Evolutionary conservation across 2,329 filamentous ascomycete species (phyloP).

Genomic region (Chaetomium sp.): DNA sequence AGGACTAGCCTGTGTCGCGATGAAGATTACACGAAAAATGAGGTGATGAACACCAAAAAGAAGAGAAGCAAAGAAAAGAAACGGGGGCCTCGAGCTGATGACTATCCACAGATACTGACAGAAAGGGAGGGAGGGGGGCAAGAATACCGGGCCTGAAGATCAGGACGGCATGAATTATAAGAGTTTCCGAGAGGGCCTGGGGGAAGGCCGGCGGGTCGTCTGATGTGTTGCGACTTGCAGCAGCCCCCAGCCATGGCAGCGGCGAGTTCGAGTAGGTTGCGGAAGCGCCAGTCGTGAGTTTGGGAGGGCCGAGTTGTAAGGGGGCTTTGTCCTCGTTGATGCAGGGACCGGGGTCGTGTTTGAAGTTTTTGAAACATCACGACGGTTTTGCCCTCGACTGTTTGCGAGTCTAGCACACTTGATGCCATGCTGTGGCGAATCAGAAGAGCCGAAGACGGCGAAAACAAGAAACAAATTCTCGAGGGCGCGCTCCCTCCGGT

Average conservation of each 20-base stretch:
- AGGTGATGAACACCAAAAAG: conserved; percentile 22
- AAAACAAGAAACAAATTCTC: conserved; percentile 1
- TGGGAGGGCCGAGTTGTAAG: conserved; percentile 15
- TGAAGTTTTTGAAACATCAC: conserved; percentile 25
- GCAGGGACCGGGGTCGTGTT: conserved; percentile 15
- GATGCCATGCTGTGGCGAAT: conserved; percentile 1
- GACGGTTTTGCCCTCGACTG: conserved; percentile 21
- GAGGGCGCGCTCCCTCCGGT: not conserved
- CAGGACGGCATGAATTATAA: conserved; percentile 38
- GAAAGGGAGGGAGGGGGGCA: conserved; percentile 23
- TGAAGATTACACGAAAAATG: conserved; percentile 23
- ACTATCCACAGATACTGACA: conserved; percentile 19
- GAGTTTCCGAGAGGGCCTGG: conserved; percentile 22
- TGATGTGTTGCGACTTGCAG: conserved; percentile 12
- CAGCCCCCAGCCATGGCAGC: too few relatives aligned
- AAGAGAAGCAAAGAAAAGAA: conserved; percentile 24
- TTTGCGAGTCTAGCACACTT: conserved; percentile 10
- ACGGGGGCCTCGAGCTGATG: conserved; percentile 16
- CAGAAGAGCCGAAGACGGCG: not conserved
- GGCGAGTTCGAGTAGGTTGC: too few relatives aligned
- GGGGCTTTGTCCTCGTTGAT: conserved; percentile 4
- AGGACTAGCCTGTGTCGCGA: conserved; percentile 43
- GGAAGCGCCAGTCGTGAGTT: conserved; percentile 16
- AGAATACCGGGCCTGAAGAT: conserved; percentile 13
- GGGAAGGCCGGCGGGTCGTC: conserved; percentile 34